phyloP scores from a whole-genome alignment of 306 rosid species.

The Dalbergia cultrata region DNA sequence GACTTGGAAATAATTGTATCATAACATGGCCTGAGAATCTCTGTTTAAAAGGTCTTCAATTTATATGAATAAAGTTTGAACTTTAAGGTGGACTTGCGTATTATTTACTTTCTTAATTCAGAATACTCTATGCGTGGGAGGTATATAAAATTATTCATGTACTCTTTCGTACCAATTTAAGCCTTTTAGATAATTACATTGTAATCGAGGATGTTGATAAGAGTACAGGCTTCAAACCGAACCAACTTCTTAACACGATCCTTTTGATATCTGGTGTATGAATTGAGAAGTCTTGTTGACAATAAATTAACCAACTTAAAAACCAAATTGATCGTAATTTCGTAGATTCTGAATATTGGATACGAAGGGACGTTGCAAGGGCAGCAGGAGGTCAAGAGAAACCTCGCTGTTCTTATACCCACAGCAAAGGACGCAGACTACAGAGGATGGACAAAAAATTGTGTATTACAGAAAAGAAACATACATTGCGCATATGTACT shows the following conservation, averaged over 20 bases:
- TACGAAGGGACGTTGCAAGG: neutral
- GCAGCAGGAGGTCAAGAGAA: neutral
- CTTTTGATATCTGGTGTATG: neutral
- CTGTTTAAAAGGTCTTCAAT: too few relatives aligned
- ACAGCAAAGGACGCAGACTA: slow-evolving; percentile 21
- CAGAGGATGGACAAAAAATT: slow-evolving; percentile 50
- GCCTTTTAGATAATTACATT: neutral
- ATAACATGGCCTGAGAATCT: neutral
- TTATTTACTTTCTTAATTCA: neutral
- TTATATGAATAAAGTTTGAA: too few relatives aligned
- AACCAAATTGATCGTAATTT: too few relatives aligned
- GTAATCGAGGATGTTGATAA: neutral
- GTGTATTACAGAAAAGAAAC: slow-evolving; percentile 52
- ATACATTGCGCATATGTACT: slow-evolving; percentile 57
- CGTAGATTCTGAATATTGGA: neutral
- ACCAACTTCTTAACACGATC: neutral
- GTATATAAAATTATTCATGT: neutral
- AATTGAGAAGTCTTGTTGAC: neutral
- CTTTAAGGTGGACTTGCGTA: neutral
- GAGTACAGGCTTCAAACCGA: neutral
- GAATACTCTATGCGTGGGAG: neutral
- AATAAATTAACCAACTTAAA: neutral
- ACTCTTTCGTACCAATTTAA: neutral
- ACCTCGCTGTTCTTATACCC: slow-evolving; percentile 32
- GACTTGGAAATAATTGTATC: neutral